phyloP scores from a whole-genome alignment of 345 rosid species.

The Euphorbia pulcherrima region DNA sequence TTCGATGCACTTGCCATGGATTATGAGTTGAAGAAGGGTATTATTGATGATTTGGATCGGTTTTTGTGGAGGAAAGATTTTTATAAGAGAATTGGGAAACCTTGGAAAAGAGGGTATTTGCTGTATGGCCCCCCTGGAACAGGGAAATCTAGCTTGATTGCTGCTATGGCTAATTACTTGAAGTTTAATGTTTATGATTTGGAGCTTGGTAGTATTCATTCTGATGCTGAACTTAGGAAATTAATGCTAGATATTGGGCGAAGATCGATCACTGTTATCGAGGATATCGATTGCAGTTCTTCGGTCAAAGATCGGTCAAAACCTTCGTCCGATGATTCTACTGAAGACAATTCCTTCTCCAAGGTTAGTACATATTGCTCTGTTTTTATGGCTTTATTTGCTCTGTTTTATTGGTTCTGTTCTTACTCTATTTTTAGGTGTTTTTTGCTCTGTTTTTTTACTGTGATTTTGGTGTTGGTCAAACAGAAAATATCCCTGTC shows the following conservation, averaged over 20 bases:
- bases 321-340: background rate
- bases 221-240: conserved; percentile 2
- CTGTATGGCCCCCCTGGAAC: conserved; percentile 10
- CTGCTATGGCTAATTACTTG: conserved; percentile 5
- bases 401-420: background rate
- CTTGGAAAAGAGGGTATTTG: conserved; percentile 22
- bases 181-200: conserved; percentile 6
- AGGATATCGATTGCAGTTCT: background rate
- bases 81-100: conserved; percentile 7
- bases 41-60: conserved; percentile 8
- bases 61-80: background rate
- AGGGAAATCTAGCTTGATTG: conserved; percentile 9
- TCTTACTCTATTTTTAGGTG: background rate
- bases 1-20: conserved; percentile 14
- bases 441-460: too few species aligned
- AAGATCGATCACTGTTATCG: background rate
- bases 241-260: background rate
- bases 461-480: background rate
- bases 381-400: background rate
- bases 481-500: background rate
- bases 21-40: background rate
- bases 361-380: background rate
- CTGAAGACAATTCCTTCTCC: background rate
- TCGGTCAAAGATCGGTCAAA: background rate
- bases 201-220: conserved; percentile 1